Evolutionary conservation across 768 basidiomycete genomes (phyloP), one percentile per base, ranked within the genome.

Genomic region (Leccinum longicurvipes): DNA sequence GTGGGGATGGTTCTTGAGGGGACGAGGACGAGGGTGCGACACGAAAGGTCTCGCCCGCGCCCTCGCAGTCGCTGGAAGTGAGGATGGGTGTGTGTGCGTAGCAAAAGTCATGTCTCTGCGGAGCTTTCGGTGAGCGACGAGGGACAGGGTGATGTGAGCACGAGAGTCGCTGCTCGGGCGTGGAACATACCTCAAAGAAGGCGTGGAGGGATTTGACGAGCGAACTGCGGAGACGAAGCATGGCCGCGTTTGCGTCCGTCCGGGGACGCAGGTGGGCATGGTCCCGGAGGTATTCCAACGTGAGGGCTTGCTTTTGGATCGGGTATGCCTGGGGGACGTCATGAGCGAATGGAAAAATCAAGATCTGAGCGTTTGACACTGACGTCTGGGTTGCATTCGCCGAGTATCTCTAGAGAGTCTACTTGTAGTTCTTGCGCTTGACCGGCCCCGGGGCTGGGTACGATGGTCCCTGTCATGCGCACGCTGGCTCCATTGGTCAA

Each of bases 31-130:
- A 54, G 47, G 79, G 74, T 2, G 78, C 75, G 28, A 96, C 76
- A 6, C 82, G 79, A 70, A 98, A 98, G 2, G 90, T 83, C 72
- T 98, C 95, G 19, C 97, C 96, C 7, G 89, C 95, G 12, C 95
- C 97, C 77, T 99, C 97, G 52, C 94, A 94, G 69, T 99, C 97
- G 63, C 85, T 93, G 15, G 84, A 83, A 0, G 96, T 98, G 23
- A 98, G 73, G 46, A 98, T 80, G 1, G 97, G 97, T 0, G 94
- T 89, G 64, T 97, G 86, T 14, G 81, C 80, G 65, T 89, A 83
- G 34, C 76, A 71, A 69, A 97, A 98, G 10, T 83, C 91, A 69
- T 89, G 82, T n/a, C 71, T 72, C 91, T 96, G 68, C 17, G 27
- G 23, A 31, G 31, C 47, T 29, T 57, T 45, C 27, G 27, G 60